phyloP scores from a whole-genome alignment of 2,329 filamentous ascomycete species.

The Tolypocladium ovalisporum region DNA sequence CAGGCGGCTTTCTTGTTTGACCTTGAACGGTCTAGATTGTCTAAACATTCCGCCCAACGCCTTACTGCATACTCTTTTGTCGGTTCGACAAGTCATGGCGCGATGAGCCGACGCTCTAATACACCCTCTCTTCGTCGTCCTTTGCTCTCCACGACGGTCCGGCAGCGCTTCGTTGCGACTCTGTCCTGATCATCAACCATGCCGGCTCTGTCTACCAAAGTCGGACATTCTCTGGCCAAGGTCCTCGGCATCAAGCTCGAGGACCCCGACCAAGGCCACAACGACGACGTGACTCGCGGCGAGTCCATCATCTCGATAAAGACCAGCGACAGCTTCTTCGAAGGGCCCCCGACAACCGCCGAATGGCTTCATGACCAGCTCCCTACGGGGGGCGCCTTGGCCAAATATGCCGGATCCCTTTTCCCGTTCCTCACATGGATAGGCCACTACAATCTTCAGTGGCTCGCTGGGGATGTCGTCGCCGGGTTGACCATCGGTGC shows the following conservation, averaged over 20 bases:
- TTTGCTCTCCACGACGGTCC: not conserved
- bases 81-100: not conserved
- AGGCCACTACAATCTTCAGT: conserved; percentile 74
- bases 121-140: not conserved
- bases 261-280: conserved; percentile 28
- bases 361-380: conserved; percentile 61
- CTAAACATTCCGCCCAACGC: not conserved
- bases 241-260: conserved; percentile 74
- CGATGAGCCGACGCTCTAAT: not conserved
- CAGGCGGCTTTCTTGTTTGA: not conserved
- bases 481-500: conserved; percentile 56
- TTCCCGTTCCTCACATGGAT: conserved; percentile 94
- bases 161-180: not conserved
- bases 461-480: conserved; percentile 80
- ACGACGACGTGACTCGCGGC: conserved; percentile 58
- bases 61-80: not conserved
- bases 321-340: conserved; percentile 69
- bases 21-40: not conserved
- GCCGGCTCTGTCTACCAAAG: conserved; percentile 35
- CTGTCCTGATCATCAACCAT: conserved; percentile 14
- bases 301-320: conserved; percentile 69
- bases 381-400: conserved; percentile 45
- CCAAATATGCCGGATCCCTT: conserved; percentile 55
- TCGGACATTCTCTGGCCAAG: conserved; percentile 68
- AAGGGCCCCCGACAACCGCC: conserved; percentile 62